Percentiles rank a stretch among this genome's conserved stretches.
phyloP scores from a whole-genome alignment of 345 rosid genomes.

The Citrus glauca region DNA sequence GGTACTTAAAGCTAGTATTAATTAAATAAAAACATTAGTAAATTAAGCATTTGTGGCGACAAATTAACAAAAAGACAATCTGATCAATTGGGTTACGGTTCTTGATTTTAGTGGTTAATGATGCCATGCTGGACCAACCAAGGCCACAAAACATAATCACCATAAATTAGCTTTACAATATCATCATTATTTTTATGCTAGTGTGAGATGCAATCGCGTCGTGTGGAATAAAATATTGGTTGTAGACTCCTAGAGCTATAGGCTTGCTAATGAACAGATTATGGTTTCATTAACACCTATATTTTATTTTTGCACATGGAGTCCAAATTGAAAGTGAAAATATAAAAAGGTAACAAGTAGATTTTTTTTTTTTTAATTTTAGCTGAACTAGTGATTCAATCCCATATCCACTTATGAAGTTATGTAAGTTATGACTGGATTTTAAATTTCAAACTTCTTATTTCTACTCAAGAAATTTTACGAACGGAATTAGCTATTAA shows the following conservation, averaged over 20 bases:
- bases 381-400: too few relatives aligned
- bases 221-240: not conserved
- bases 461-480: too few relatives aligned
- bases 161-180: not conserved
- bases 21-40: not conserved
- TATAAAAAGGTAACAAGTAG: too few relatives aligned
- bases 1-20: not conserved
- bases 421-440: too few relatives aligned
- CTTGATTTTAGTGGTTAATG: not conserved
- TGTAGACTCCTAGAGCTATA: too few relatives aligned
- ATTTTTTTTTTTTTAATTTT: too few relatives aligned
- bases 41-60: constrained; percentile 16
- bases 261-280: too few relatives aligned
- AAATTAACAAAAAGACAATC: not conserved
- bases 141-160: not conserved
- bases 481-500: too few relatives aligned
- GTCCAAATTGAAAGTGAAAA: not conserved
- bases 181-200: not conserved
- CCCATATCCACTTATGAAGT: too few relatives aligned
- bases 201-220: too few relatives aligned
- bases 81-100: not conserved
- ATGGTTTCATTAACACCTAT: not conserved
- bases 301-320: not conserved
- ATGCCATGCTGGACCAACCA: constrained; percentile 1
- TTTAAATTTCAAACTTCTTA: too few relatives aligned